Base-by-base conservation (phyloP, 345 rosid genomes). In the Citrus cavaleriei region DNA sequence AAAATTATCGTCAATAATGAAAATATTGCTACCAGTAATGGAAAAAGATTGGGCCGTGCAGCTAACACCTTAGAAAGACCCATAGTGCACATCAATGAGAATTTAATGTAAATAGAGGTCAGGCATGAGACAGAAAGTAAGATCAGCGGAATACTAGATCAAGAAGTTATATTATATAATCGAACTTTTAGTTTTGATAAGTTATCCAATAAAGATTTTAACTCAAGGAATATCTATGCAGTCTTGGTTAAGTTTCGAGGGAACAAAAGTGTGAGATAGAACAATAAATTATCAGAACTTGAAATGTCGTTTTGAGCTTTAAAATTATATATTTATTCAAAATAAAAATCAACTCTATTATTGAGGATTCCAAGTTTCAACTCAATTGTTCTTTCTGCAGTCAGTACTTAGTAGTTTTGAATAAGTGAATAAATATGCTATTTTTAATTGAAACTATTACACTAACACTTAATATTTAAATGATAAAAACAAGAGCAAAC, bases 91-190 rank as follows among this genome's bases (percentile, higher is more conserved):
- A 8, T 74, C 66, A 14, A 30, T n/a, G 28, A 54, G 38, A 28
- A 25, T 30, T 71, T 22, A 30, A 30, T 2, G 67, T 30, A 27
- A 13, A 46, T 3, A 46, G 51, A 12, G 51, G 16, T 12, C 16
- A 46, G 51, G 5, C 51, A 46, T 46, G 51, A 46, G 18, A 12
- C 51, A 13, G 18, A 46, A 46, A 12, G 51, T 13, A 46, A 46
- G 51, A 64, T 64, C 78, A 22, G 71, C 65, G 21, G 34, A 30
- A 3, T 6, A n/a, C n/a, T 49, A 32, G 78, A 75, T 75, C 71
- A 49, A 30, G 22, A 42, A 64, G 32, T 60, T 12, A 60, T 37
- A 37, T 7, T 73, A 14, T 40, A n/a, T 3, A 38, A 64, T 40
- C 19, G 25, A 10, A 19, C 32, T 12, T 10, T 7, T 61, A 2